Evolutionary conservation across 495 filamentous ascomycete genomes (phyloP), one percentile per base, ranked within the genome.

Genomic region (Staphylotrichum longicolle): DNA sequence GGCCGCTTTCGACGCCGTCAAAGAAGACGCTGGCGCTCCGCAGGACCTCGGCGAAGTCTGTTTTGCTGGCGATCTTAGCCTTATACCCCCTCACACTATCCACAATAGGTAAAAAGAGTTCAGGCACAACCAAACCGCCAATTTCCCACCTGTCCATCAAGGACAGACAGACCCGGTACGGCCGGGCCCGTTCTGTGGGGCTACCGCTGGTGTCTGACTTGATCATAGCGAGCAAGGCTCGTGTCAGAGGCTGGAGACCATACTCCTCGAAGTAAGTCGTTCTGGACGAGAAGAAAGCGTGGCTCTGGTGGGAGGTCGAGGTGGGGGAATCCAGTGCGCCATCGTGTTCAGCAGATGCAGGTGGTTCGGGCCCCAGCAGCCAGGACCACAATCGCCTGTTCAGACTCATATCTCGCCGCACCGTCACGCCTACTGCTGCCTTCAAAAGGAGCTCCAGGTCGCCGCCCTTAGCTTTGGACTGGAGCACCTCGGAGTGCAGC

Each of bases 81-180:
- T 92, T 85, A 74, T 91, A 97, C 15, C 75, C 70, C 63, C 86
- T 85, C 48, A 96, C 84, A 62, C 85, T 93, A 68, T 86, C 76
- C 60, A 98, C 83, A n/a, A 91, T 85, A 10, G 92, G 89, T 2
- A 96, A 76, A 68, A 99, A 98, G 10, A 98, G 84, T 35, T 88
- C 85, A 0, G 93, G 89, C 6, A 96, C 86, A 53, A 99, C 86
- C 30, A 92, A 77, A 10, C 89, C 91, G 20, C 94, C 94, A 67
- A 99, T 90, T 69, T 99, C 95, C 92, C 91, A 96, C 35, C 91
- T 84, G 76, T 99, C 94, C 95, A 98, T 96, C 55, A 99, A 75
- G 14, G 95, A 96, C 5, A 97, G 78, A 57, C 91, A 94, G 60
- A 98, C 92, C 40, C 91, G 86, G 63, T 96, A 96, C 1, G 95